Conservation (phyloP, 257 asterid genomes). For the Lithospermum erythrorhizon region DNA sequence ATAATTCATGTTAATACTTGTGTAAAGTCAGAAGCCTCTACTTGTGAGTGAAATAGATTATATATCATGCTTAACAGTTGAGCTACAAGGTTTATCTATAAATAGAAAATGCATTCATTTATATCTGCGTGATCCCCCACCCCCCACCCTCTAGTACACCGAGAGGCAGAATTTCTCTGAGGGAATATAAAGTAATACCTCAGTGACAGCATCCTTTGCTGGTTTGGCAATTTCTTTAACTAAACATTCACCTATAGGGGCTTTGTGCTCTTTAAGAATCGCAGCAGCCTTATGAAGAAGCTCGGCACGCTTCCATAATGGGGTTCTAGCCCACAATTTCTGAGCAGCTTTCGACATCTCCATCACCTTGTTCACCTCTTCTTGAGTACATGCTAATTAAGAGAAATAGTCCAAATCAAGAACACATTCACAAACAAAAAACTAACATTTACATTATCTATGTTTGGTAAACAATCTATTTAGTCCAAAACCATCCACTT, state of each 20-base stretch:
- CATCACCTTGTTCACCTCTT: slow-evolving; percentile 89
- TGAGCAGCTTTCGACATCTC: slow-evolving; percentile 67
- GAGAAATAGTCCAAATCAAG: neutral
- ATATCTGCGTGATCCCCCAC: too few relatives aligned
- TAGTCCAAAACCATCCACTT: neutral
- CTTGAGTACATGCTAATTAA: slow-evolving; percentile 72
- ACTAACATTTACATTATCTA: neutral
- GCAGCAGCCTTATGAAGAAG: slow-evolving; percentile 96
- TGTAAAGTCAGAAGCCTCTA: neutral
- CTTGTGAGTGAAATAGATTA: too few relatives aligned
- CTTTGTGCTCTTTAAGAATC: slow-evolving; percentile 77
- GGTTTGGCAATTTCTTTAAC: slow-evolving; percentile 95
- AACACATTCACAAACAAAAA: neutral
- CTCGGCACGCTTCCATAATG: slow-evolving; percentile 97
- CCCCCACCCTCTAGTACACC: too few relatives aligned
- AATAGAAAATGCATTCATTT: too few relatives aligned
- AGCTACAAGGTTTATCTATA: too few relatives aligned
- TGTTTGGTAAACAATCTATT: neutral
- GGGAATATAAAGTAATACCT: slow-evolving; percentile 34
- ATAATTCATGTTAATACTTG: neutral
- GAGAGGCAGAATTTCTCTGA: too few relatives aligned
- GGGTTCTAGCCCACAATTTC: slow-evolving; percentile 82
- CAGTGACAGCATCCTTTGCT: slow-evolving; percentile 83
- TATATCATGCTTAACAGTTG: too few relatives aligned
- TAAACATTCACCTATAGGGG: slow-evolving; percentile 88